phyloP scores from a whole-genome alignment of 2,329 filamentous ascomycete species.

The Chaetomium olivaceum region DNA sequence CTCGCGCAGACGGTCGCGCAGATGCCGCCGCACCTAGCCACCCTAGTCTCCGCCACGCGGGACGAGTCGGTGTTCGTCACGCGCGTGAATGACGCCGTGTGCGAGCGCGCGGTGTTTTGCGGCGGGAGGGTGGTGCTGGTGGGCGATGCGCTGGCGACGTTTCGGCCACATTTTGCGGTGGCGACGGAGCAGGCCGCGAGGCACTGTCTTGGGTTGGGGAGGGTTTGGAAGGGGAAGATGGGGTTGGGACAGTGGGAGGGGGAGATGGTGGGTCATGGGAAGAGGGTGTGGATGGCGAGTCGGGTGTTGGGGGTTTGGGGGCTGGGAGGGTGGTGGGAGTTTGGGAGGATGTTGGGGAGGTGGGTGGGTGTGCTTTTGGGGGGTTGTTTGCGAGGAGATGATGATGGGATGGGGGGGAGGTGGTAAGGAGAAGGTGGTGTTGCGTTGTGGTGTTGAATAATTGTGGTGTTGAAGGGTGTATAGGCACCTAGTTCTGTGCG shows the following conservation, averaged over 20 bases:
- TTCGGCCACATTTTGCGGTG: slow-evolving; percentile 48
- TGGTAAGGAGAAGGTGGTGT: not conserved
- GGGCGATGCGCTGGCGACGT: slow-evolving; percentile 49
- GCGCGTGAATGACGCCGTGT: slow-evolving; percentile 46
- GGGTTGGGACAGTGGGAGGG: slow-evolving; percentile 39
- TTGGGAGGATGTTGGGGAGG: slow-evolving; percentile 6
- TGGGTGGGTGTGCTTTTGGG: slow-evolving; percentile 13
- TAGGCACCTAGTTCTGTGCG: not conserved
- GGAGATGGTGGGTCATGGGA: slow-evolving; percentile 19
- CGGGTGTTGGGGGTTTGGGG: slow-evolving; percentile 26
- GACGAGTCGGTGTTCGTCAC: slow-evolving; percentile 41
- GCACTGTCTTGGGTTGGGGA: slow-evolving; percentile 44
- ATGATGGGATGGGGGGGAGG: not conserved
- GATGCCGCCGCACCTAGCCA: slow-evolving; percentile 44
- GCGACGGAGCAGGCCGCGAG: slow-evolving; percentile 50
- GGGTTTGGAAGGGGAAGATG: slow-evolving; percentile 43
- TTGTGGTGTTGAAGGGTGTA: not conserved
- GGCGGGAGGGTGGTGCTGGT: slow-evolving; percentile 47
- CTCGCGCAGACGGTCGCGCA: slow-evolving; percentile 14
- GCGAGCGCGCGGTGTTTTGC: slow-evolving; percentile 41
- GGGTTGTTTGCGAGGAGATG: not conserved
- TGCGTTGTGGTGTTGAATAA: not conserved
- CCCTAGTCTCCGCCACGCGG: slow-evolving; percentile 43
- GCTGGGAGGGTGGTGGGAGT: slow-evolving; percentile 19
- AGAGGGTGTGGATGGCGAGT: slow-evolving; percentile 26